These are phyloP conservation scores for Penicillium sp. DNA, from an alignment of 2,329 filamentous ascomycete species.

Conservation along the genomic window DNA sequence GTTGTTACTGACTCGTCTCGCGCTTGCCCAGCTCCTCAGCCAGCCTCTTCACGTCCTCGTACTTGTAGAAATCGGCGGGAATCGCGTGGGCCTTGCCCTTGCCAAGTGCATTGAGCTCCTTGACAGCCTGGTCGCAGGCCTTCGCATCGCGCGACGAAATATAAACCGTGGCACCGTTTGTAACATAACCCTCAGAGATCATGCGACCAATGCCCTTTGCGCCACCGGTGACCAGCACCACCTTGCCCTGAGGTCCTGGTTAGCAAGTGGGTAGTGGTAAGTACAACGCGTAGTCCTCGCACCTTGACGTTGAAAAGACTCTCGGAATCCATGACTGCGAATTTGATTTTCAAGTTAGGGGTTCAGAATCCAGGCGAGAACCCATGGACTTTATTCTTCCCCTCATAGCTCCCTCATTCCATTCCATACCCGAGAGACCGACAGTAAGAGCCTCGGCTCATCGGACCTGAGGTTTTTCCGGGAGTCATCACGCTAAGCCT, in stretches of 20 bases:
- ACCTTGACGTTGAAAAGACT: conserved; percentile 64
- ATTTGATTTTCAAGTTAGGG: neutral
- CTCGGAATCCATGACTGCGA: conserved; percentile 54
- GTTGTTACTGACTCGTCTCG: conserved; percentile 60
- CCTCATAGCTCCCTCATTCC: conserved; percentile 11
- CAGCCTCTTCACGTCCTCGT: conserved; percentile 52
- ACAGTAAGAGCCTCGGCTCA: conserved; percentile 33
- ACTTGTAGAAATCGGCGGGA: conserved; percentile 55
- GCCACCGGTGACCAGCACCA: conserved; percentile 55
- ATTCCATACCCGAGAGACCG: conserved; percentile 28
- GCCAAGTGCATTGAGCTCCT: conserved; percentile 53
- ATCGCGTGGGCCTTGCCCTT: conserved; percentile 56
- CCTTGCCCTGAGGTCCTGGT: conserved; percentile 38
- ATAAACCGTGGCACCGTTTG: conserved; percentile 56
- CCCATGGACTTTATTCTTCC: conserved; percentile 10
- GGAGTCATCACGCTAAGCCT: conserved; percentile 15
- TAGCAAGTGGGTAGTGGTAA: conserved; percentile 40
- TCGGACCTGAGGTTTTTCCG: conserved; percentile 20
- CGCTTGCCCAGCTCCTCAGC: conserved; percentile 52
- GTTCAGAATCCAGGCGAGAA: conserved; percentile 6
- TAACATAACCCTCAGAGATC: conserved; percentile 57
- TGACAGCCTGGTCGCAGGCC: conserved; percentile 51
- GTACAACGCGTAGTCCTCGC: conserved; percentile 52
- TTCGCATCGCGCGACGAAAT: conserved; percentile 57
- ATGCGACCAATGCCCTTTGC: conserved; percentile 57